phyloP scores from a whole-genome alignment of 1,284 basidiomycete species.

The Rhodotorula mucilaginosa region DNA sequence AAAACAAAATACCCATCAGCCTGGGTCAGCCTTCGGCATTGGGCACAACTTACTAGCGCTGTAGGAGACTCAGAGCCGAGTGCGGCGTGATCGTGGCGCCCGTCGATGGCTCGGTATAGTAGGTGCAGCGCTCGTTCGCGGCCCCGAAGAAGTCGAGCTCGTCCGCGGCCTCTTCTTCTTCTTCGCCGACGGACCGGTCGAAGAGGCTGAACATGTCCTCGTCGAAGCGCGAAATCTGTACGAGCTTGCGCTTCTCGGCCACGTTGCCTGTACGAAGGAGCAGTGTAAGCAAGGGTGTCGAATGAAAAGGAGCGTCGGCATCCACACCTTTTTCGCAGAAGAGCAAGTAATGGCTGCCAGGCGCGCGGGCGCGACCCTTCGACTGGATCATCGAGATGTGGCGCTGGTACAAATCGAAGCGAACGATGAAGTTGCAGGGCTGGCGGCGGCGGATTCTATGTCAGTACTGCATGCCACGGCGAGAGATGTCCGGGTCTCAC shows the following conservation, averaged over 20 bases:
- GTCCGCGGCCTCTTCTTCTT: neutral
- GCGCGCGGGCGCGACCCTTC: constrained; percentile 12
- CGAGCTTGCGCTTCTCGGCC: constrained; percentile 13
- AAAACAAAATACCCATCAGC: neutral
- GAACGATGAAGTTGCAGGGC: constrained; percentile 24
- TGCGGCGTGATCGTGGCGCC: constrained; percentile 19
- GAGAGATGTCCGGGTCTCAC: neutral
- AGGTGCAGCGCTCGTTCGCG: neutral
- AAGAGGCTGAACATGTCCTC: neutral
- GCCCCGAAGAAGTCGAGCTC: constrained; percentile 12
- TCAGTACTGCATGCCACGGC: neutral
- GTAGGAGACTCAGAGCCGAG: constrained; percentile 12
- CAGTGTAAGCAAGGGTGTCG: neutral
- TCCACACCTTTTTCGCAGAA: constrained; percentile 6
- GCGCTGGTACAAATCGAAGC: constrained; percentile 16
- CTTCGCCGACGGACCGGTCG: neutral
- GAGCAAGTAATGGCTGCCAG: constrained; percentile 15
- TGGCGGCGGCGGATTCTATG: neutral
- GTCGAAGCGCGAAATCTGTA: constrained; percentile 12
- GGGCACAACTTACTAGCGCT: constrained; percentile 4
- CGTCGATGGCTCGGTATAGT: constrained; percentile 4
- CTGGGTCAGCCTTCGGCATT: too few species aligned
- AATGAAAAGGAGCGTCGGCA: neutral
- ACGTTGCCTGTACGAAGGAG: neutral
- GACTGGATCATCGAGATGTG: constrained; percentile 20